These are phyloP conservation scores for Rhynchosporium graminicola DNA, from an alignment of 2,329 filamentous ascomycete species.

Conservation along the genomic window DNA sequence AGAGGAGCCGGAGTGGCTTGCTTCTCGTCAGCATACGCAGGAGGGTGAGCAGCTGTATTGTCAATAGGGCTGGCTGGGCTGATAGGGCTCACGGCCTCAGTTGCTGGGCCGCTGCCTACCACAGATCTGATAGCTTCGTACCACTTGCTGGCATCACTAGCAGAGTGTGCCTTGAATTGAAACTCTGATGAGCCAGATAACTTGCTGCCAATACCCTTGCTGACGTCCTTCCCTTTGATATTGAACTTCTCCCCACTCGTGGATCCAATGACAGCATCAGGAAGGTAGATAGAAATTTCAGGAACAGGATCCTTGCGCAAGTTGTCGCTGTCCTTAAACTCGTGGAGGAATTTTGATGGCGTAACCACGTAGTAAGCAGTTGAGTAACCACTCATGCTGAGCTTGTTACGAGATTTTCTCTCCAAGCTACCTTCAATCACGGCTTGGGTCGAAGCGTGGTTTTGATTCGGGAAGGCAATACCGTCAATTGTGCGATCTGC, in stretches of 20 bases:
- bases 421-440: constrained; percentile 87
- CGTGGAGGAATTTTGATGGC: constrained; percentile 84
- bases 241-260: constrained; percentile 82
- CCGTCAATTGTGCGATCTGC: constrained; percentile 71
- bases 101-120: constrained; percentile 28
- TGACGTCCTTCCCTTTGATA: constrained; percentile 91
- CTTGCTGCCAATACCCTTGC: constrained; percentile 77
- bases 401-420: constrained; percentile 86
- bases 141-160: constrained; percentile 83
- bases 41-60: constrained; percentile 26
- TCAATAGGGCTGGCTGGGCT: constrained; percentile 31
- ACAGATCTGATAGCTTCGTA: constrained; percentile 62
- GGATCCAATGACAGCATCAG: constrained; percentile 78
- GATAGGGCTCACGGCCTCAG: constrained; percentile 24
- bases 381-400: constrained; percentile 71
- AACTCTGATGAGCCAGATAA: constrained; percentile 79
- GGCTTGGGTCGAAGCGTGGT: constrained; percentile 76
- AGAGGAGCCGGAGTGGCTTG: constrained; percentile 26
- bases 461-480: constrained; percentile 85
- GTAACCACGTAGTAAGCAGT: constrained; percentile 89
- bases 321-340: constrained; percentile 91
- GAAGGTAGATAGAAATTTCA: constrained; percentile 87
- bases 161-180: constrained; percentile 82
- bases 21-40: constrained; percentile 27
- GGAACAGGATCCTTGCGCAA: constrained; percentile 71